Conservation (phyloP, 1,139 yeast genomes). For the Kurtzmaniella quercitrusa region DNA sequence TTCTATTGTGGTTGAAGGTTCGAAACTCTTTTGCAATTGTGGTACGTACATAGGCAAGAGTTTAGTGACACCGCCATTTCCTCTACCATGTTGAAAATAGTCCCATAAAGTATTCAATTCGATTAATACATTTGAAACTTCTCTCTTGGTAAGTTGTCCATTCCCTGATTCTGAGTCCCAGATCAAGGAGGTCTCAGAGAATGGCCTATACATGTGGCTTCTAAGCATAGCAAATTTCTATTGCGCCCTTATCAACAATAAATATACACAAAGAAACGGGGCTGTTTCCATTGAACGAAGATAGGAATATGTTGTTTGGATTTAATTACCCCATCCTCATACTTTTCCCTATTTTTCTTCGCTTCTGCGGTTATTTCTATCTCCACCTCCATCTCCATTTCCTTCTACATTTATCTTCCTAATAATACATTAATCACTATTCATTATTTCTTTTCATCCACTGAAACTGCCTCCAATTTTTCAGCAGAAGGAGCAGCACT, state of each 20-base stretch:
- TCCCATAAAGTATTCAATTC: conserved; percentile 1
- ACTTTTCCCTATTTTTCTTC: too few relatives aligned
- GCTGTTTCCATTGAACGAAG: too few relatives aligned
- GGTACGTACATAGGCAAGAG: not conserved
- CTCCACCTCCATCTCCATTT: too few relatives aligned
- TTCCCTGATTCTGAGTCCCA: not conserved
- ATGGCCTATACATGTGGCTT: not conserved
- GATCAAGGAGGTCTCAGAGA: not conserved
- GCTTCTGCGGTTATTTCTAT: too few relatives aligned
- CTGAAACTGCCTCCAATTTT: not conserved
- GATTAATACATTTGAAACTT: not conserved
- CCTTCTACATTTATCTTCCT: not conserved
- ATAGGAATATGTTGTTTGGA: too few relatives aligned
- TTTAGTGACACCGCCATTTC: not conserved
- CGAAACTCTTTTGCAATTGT: not conserved
- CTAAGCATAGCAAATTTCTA: not conserved
- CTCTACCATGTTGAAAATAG: not conserved
- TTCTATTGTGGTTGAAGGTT: too few relatives aligned
- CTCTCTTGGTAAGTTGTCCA: not conserved
- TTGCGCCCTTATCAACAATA: not conserved
- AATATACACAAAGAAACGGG: not conserved
- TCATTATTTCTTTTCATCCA: not conserved
- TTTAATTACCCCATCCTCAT: too few relatives aligned
- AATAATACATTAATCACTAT: not conserved
- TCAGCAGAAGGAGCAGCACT: conserved; percentile 1